Percentiles rank a stretch among this genome's conserved stretches.
These are phyloP conservation scores for Cornus suecica DNA, from an alignment of 148 eudicot genomes.

Conservation along the genomic window DNA sequence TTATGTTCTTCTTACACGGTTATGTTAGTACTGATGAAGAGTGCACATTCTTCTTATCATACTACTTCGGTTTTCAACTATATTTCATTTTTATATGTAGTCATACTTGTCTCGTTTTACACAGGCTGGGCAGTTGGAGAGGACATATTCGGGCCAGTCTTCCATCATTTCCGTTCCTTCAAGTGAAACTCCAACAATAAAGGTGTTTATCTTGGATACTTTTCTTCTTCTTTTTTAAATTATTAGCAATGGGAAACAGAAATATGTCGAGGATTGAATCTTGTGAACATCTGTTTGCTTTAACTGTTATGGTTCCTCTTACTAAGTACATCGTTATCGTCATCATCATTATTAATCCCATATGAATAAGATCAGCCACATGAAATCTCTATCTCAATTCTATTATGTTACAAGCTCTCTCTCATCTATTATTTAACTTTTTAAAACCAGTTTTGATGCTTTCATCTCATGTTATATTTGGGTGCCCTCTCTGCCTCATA, in stretches of 20 bases:
- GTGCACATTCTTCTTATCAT: not conserved
- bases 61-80: not conserved
- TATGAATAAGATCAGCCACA: no score
- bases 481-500: no score
- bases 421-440: no score
- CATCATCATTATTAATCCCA: no score
- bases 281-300: not conserved
- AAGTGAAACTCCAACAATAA: constrained; percentile 5
- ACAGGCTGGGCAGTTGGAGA: not conserved
- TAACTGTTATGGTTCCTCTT: not conserved
- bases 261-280: not conserved
- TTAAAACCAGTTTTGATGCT: no score
- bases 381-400: no score
- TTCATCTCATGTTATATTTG: no score
- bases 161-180: constrained; percentile 9
- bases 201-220: constrained; percentile 1
- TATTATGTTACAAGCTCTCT: no score
- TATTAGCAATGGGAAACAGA: not conserved
- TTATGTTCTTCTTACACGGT: not conserved
- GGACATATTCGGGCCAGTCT: constrained; percentile 5
- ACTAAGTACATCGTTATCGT: no score
- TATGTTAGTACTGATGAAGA: not conserved
- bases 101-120: not conserved
- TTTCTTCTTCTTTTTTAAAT: not conserved
- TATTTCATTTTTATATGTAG: not conserved